Evolutionary conservation across 2,329 filamentous ascomycete genomes (phyloP).

Genomic region (Chalaropsis thielavioides): DNA sequence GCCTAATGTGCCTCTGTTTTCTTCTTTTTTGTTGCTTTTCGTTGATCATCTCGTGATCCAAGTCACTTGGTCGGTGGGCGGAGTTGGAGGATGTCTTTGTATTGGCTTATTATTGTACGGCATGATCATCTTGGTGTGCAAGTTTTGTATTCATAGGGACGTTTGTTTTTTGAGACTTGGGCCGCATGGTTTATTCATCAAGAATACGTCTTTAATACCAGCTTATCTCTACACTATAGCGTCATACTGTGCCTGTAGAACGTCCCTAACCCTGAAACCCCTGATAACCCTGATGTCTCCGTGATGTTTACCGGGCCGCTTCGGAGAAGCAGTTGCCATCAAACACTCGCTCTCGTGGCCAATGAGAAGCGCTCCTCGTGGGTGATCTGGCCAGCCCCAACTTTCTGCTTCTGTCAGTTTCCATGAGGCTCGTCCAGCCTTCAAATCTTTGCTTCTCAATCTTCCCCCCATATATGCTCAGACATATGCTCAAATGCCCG

Average conservation of each 20-base stretch:
- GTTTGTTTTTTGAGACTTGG: neutral
- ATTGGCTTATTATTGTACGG: neutral
- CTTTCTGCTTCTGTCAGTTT: neutral
- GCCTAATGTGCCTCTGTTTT: neutral
- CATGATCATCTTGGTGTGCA: conserved; percentile 5
- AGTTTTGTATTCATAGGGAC: neutral
- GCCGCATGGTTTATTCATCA: neutral
- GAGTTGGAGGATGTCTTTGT: neutral
- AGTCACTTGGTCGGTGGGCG: neutral
- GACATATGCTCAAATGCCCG: neutral
- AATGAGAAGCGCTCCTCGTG: neutral
- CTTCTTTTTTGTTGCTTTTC: neutral
- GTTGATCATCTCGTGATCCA: neutral
- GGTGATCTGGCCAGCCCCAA: neutral
- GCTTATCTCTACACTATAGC: neutral
- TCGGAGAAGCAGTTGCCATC: neutral
- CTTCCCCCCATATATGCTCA: neutral
- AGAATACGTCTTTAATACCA: neutral
- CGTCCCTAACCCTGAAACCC: no score
- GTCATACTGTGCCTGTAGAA: no score
- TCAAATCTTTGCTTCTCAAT: neutral
- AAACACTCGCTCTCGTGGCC: neutral
- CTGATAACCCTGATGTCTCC: neutral
- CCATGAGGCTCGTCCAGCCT: neutral
- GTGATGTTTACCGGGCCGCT: neutral